phyloP scores from a whole-genome alignment of 2,329 filamentous ascomycete genomes.

The Aspergillus calidoustus region DNA sequence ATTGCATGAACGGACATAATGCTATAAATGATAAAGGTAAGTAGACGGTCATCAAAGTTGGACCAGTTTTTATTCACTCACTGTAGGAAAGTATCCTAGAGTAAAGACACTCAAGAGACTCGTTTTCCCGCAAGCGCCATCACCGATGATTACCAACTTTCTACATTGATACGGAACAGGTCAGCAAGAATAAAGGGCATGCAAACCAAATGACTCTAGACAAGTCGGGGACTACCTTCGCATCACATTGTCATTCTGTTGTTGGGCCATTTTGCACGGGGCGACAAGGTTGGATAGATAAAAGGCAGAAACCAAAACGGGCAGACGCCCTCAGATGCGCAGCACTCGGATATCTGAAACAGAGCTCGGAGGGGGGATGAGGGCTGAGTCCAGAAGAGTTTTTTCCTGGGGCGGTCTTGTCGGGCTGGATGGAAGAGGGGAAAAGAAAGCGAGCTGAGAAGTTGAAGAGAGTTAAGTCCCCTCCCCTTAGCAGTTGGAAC shows the following conservation, averaged over 20 bases:
- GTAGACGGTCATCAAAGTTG: background rate
- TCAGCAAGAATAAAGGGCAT: slow-evolving; percentile 20
- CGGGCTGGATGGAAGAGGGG: slow-evolving; percentile 4
- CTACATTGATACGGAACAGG: slow-evolving; percentile 51
- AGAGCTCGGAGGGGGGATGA: background rate
- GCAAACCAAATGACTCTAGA: background rate
- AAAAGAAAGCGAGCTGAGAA: slow-evolving; percentile 13
- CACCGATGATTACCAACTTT: slow-evolving; percentile 95
- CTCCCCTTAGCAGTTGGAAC: slow-evolving; percentile 24
- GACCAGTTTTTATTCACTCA: slow-evolving; percentile 56
- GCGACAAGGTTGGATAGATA: slow-evolving; percentile 15
- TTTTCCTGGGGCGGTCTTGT: background rate
- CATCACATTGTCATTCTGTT: slow-evolving; percentile 49
- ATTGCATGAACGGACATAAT: slow-evolving; percentile 47
- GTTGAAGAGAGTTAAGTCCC: slow-evolving; percentile 12
- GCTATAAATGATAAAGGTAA: slow-evolving; percentile 38
- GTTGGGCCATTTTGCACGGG: slow-evolving; percentile 41
- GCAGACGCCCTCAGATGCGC: slow-evolving; percentile 13
- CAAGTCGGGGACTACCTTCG: slow-evolving; percentile 56
- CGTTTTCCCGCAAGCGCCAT: slow-evolving; percentile 98
- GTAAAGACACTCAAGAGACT: slow-evolving; percentile 97
- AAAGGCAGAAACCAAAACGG: slow-evolving; percentile 18
- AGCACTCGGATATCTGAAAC: background rate
- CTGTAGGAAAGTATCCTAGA: slow-evolving; percentile 94
- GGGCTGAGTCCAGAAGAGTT: slow-evolving; percentile 1